These are phyloP conservation scores for Alternaria triticina DNA, from an alignment of 2,329 filamentous ascomycete genomes.

Conservation along the genomic window DNA sequence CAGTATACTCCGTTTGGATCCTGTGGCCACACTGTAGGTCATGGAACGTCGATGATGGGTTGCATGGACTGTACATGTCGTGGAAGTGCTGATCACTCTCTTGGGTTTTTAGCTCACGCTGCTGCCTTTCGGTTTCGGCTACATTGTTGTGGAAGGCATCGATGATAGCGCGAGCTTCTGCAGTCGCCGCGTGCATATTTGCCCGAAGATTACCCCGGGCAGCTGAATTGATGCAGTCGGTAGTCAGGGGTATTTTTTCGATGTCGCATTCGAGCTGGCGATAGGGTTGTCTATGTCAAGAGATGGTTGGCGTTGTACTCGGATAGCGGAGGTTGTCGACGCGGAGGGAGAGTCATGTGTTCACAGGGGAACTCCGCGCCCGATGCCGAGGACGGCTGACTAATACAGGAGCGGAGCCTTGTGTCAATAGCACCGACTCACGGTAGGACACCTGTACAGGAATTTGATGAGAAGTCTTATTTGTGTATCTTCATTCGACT, in stretches of 20 bases:
- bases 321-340: not conserved
- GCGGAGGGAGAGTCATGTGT: not conserved
- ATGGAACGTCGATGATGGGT: constrained; percentile 5
- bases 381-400: not conserved
- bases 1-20: constrained; percentile 13
- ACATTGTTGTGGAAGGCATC: constrained; percentile 7
- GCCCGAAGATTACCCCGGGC: not conserved
- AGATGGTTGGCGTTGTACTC: not conserved
- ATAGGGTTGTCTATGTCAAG: not conserved
- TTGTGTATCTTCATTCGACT: not conserved
- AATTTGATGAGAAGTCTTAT: not conserved
- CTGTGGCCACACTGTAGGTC: constrained; percentile 14
- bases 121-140: constrained; percentile 7
- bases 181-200: constrained; percentile 3
- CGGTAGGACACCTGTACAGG: not conserved
- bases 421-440: not conserved
- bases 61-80: constrained; percentile 15
- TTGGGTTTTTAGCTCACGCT: not conserved
- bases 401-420: not conserved
- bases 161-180: constrained; percentile 8
- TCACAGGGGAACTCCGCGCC: not conserved
- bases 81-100: constrained; percentile 11
- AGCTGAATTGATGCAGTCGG: not conserved
- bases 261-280: not conserved
- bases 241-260: not conserved